Evolutionary conservation across 495 filamentous ascomycete species (phyloP), one percentile per base, ranked within the genome.

Genomic region (Daldinia concentrica): DNA sequence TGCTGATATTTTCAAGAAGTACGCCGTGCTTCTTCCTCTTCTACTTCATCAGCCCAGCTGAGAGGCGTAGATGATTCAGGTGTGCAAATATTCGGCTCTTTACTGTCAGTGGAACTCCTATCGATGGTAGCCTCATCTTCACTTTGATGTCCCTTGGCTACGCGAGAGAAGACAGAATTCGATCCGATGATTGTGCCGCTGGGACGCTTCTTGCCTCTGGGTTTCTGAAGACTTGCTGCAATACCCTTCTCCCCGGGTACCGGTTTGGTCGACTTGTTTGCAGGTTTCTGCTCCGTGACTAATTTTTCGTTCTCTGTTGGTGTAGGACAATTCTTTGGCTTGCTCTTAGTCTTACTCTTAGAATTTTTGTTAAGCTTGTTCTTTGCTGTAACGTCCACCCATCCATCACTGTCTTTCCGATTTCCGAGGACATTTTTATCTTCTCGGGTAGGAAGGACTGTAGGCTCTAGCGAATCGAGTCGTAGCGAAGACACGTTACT

Each of bases 41-140:
- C 51, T 19, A 64, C 62, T 12, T 55, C 62, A 17, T 64, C 62
- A 5, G 62, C 62, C 62, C 62, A 64, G 62, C 37, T 64, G 4
- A 55, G 27, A n/a, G 32, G 19, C 8, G 3, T 2, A 2, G 48
- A 17, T n/a, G 45, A 2, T 17, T 60, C 43, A 19, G 36, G 57
- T 30, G 50, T 14, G 26, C 11, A n/a, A 6, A 24, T 8, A 4
- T 63, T 54, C 26, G 45, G 15, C 27, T 34, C 26, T 12, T 54
- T 39, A 22, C 34, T 26, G 24, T 43, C 37, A 15, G 5, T 39
- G 37, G 36, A 26, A 17, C 6, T 19, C 8, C 52, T n/a, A 29
- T 58, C 27, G 5, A 14, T 15, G 6, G 14, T 3, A 24, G n/a
- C 43, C 9, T 43, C 37, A 6, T 30, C 36, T 17, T 60, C 17